Evolutionary conservation across 768 basidiomycete genomes (phyloP), one percentile per base, ranked within the genome.

Genomic region (Boletellus emodensis): DNA sequence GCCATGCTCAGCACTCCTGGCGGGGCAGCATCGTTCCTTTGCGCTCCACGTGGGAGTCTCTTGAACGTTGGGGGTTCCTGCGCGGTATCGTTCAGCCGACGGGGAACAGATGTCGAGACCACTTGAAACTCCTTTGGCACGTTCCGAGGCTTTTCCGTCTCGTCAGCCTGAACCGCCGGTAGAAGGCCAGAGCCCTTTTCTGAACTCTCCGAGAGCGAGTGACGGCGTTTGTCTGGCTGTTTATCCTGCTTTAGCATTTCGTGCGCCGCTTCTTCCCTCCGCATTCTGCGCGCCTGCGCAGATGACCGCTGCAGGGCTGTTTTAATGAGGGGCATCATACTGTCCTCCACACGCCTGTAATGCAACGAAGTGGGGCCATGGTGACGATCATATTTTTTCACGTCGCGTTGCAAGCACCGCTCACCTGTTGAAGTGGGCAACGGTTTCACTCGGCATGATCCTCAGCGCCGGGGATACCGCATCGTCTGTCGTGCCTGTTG

Each of bases 401-500:
- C 52, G 49, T 56, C 48, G 43, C 44, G 26, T 26, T 40, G 41
- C 35, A 32, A 50, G 40, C 28, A 41, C 43, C 52, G 65, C 79
- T 45, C 57, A 88, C 88, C 80, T 74, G 64, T 89, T 85, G 65
- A 90, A 91, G 69, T 88, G 84, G 48, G 79, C 75, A 46, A 90
- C 75, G 1, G 86, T 83, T 65, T 91, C 89, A 39, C 84, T 81
- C 0, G 81, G 79, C 49, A 77, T 72, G 26, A 87, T 88, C 40
- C 60, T 71, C 36, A 84, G 61, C 55, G 63, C 59, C 63, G 62
- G 43, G 49, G 30, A 52, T 33, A 39, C 41, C 11, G 35, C 51
- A 52, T 49, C 54, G 37, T 57, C 55, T 35, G 38, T 57, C 28
- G 45, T 54, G 12, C 50, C 61, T 7, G 54, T 57, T 0, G 52